These are phyloP conservation scores for Wallacemonas sp. DNA, from an alignment of 208 protist genomes.

Conservation along the genomic window DNA sequence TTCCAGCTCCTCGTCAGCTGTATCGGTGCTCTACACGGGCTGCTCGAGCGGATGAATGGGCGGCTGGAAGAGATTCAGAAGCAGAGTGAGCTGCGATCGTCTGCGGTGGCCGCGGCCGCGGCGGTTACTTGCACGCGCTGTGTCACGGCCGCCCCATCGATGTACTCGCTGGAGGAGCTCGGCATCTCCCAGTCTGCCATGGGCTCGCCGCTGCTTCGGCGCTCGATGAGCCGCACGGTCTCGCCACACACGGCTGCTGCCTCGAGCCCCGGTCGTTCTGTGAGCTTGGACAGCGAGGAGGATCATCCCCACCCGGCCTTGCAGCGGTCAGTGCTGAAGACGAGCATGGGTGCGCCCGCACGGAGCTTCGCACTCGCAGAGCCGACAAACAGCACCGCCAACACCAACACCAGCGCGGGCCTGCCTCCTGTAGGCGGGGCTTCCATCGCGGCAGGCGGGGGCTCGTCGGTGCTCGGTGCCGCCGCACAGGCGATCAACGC, in stretches of 20 bases:
- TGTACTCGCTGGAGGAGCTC: conserved; percentile 13
- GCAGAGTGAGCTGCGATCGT: conserved; percentile 29
- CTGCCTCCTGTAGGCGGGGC: no score
- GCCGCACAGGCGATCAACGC: no score
- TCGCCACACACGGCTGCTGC: not conserved
- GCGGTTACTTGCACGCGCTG: conserved; percentile 10
- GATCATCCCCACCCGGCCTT: not conserved
- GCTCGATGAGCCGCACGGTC: not conserved
- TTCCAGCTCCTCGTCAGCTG: conserved; percentile 56
- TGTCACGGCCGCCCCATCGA: conserved; percentile 1
- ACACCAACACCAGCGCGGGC: no score
- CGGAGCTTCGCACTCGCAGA: no score
- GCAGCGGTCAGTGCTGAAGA: not conserved
- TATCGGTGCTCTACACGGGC: conserved; percentile 47
- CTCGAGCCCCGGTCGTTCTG: not conserved
- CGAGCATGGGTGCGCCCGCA: no score
- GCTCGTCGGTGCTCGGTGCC: no score
- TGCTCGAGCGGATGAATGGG: conserved; percentile 52
- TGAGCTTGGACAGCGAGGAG: not conserved
- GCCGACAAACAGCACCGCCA: no score
- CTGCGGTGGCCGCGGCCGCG: conserved; percentile 20
- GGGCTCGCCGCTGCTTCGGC: not conserved
- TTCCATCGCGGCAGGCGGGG: no score
- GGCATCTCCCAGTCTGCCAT: not conserved
- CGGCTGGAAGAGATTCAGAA: conserved; percentile 32